Evolutionary conservation across 306 rosid genomes (phyloP), one percentile per base, ranked within the genome.

Genomic region (Geum urbanum): DNA sequence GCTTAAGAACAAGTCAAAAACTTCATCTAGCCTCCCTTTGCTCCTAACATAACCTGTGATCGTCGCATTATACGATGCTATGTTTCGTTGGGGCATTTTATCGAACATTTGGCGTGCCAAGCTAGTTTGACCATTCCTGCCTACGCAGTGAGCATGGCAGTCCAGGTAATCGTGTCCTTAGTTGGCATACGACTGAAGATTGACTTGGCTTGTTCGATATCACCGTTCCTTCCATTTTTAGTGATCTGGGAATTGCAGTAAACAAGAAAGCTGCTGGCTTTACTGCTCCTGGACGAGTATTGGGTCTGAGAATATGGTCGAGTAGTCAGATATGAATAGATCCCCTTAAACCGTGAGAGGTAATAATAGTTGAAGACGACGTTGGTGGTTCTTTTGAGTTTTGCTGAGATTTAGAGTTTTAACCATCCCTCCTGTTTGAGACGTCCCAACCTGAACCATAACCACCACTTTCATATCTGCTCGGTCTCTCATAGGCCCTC

Each of bases 71-170:
- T 80, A 87, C 0, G 98, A 86, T n/a, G 89, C 84, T 0, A 78
- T 66, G 45, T 61, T 83, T 77, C 84, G 78, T 63, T 81, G 66
- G 5, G 96, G 96, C 87, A 84, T 87, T 82, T 77, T 58, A 2
- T 89, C 88, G 37, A 89, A 92, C 89, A 83, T 0, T n/a, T 80
- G 74, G 37, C 77, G 86, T 22, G 98, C 95, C n/a, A 72, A 68
- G 13, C 4, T 13, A 0, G 69, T 79, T 41, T 86, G 83, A 5
- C 91, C 92, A 47, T 85, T 92, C 63, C 79, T 0, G 83, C 86
- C 52, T 86, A 89, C 0, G 84, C 95, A 1, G 91, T 86, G 64
- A 92, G 91, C 96, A 92, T 82, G 70, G 96, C 96, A 10, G 95
- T 88, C 92, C 95, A 89, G 63, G 98, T 86, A 41, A 88, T 71